Evolutionary conservation across 768 basidiomycete genomes (phyloP).

Genomic region (Calvatia gigantea): DNA sequence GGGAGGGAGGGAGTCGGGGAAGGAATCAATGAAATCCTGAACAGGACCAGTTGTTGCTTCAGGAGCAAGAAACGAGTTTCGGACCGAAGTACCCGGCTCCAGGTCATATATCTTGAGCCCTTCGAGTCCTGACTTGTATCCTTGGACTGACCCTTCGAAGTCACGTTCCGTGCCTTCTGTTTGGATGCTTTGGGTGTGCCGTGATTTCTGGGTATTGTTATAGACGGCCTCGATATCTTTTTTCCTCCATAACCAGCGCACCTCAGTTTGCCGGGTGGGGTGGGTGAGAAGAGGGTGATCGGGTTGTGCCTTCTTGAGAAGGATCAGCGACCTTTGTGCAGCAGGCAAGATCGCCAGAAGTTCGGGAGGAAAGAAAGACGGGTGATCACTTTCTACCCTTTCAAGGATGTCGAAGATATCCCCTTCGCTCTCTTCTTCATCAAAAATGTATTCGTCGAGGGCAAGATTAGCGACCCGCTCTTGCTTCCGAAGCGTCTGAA

Average conservation of each 20-base stretch:
- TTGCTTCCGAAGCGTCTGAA: conserved; percentile 22
- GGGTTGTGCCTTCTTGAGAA: conserved; percentile 63
- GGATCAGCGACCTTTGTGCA: conserved; percentile 64
- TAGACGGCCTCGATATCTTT: conserved; percentile 50
- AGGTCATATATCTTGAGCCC: conserved; percentile 60
- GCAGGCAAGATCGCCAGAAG: conserved; percentile 53
- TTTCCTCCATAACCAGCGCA: conserved; percentile 65
- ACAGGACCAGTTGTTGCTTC: conserved; percentile 30
- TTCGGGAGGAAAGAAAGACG: conserved; percentile 56
- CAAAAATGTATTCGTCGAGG: conserved; percentile 28
- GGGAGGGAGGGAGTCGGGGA: conserved; percentile 57
- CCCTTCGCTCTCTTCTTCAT: conserved; percentile 36
- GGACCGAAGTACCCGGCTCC: conserved; percentile 50
- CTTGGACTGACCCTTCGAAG: conserved; percentile 2
- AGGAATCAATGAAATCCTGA: conserved; percentile 47
- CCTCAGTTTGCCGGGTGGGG: conserved; percentile 19
- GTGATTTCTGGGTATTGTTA: conserved; percentile 18
- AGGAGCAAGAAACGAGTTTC: conserved; percentile 21
- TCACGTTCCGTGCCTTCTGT: background rate
- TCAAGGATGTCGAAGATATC: conserved; percentile 35
- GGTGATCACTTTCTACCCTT: conserved; percentile 43
- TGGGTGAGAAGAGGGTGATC: conserved; percentile 53
- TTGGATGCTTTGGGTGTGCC: conserved; percentile 1
- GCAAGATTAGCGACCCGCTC: conserved; percentile 22
- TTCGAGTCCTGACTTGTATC: conserved; percentile 33